Percentiles rank a stretch among this genome's conserved stretches.
These are phyloP conservation scores for Acmispon strigosus DNA, from an alignment of 306 rosid genomes.

Conservation along the genomic window DNA sequence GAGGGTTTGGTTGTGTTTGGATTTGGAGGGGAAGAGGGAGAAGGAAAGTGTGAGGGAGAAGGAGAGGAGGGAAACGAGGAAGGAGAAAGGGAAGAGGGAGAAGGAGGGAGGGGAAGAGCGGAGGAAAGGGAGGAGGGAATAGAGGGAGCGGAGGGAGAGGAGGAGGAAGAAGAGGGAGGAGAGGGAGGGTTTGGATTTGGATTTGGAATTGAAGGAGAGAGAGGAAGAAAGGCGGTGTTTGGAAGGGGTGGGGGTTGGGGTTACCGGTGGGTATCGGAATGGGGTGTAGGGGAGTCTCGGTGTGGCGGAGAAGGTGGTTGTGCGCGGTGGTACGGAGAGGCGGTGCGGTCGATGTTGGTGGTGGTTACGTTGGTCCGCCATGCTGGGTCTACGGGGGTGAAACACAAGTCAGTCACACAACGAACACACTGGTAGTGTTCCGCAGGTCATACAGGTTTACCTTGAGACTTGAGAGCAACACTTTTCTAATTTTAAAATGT, in stretches of 20 bases:
- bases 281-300: slow-evolving; percentile 35
- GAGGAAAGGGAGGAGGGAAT: slow-evolving; percentile 66
- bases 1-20: slow-evolving; percentile 33
- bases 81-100: slow-evolving; percentile 65
- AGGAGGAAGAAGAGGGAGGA: slow-evolving; percentile 67
- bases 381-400: neutral
- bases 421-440: neutral
- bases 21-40: slow-evolving; percentile 32
- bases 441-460: too few species aligned
- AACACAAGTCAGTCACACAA: neutral
- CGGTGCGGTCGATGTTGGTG: slow-evolving; percentile 79
- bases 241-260: slow-evolving; percentile 66
- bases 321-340: slow-evolving; percentile 58
- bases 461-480: too few species aligned
- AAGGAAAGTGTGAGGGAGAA: slow-evolving; percentile 45
- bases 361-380: slow-evolving; percentile 63
- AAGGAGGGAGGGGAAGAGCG: slow-evolving; percentile 81
- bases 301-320: slow-evolving; percentile 23
- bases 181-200: slow-evolving; percentile 32
- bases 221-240: slow-evolving; percentile 44
- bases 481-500: too few species aligned
- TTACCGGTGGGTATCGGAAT: slow-evolving; percentile 35
- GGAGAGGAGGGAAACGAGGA: slow-evolving; percentile 62
- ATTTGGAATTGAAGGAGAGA: slow-evolving; percentile 36
- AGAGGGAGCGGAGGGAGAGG: slow-evolving; percentile 65